Percentiles rank a stretch among this genome's conserved stretches.
These are phyloP conservation scores for Truncatella angustata DNA, from an alignment of 2,329 filamentous ascomycete species.

Conservation along the genomic window DNA sequence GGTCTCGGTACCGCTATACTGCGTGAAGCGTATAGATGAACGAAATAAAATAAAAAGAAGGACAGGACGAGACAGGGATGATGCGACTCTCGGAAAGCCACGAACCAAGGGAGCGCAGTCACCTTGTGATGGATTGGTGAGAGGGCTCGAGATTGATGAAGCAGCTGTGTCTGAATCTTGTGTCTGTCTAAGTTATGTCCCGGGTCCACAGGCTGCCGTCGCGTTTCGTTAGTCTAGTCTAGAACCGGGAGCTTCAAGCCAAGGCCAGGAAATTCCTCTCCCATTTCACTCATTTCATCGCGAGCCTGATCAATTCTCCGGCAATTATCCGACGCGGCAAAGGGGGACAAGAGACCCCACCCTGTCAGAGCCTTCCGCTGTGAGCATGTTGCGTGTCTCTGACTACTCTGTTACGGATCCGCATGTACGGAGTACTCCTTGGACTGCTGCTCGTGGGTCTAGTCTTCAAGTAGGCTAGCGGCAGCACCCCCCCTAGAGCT, in stretches of 20 bases:
- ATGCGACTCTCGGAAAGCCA: neutral
- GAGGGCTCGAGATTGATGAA: neutral
- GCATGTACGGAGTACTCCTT: too few species aligned
- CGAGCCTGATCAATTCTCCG: neutral
- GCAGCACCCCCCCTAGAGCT: neutral
- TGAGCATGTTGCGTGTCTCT: too few species aligned
- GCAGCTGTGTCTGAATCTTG: neutral
- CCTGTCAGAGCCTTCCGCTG: too few species aligned
- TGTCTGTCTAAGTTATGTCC: too few species aligned
- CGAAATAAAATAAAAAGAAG: too few species aligned
- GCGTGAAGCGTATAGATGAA: neutral
- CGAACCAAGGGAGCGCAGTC: neutral
- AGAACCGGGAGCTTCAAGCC: neutral
- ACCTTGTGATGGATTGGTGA: conserved; percentile 1
- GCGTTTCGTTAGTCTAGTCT: neutral
- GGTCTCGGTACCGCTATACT: neutral
- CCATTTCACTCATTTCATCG: neutral
- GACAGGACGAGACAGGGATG: neutral
- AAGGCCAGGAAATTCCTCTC: neutral
- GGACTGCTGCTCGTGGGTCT: too few species aligned
- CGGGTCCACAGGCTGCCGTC: neutral
- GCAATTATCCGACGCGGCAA: neutral
- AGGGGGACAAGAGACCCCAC: neutral
- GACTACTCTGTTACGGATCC: too few species aligned
- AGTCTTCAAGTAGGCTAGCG: neutral